Conservation (phyloP, 176 grass and related monocot species). For the Ensete ventricosum region DNA sequence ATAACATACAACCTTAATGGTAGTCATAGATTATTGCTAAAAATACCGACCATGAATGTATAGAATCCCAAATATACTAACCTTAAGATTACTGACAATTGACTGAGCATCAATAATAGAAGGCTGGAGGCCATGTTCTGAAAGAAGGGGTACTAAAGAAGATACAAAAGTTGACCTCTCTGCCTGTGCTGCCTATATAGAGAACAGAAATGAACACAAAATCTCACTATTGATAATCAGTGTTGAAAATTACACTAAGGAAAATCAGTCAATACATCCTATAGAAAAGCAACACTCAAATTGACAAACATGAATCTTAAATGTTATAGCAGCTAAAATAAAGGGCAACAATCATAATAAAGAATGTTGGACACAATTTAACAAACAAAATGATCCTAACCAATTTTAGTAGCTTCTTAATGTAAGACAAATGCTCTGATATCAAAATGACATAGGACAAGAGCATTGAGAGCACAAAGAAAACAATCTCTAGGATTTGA, state of each 20-base stretch:
- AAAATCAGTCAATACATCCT: background rate
- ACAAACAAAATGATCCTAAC: too few species aligned
- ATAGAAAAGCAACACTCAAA: background rate
- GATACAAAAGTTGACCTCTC: constrained; percentile 89
- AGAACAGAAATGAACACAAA: constrained; percentile 23
- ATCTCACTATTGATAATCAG: background rate
- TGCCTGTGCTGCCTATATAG: constrained; percentile 74
- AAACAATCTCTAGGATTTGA: too few species aligned
- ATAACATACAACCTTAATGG: background rate
- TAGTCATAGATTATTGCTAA: background rate
- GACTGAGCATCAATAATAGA: constrained; percentile 80
- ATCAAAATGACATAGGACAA: too few species aligned
- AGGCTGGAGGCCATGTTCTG: constrained; percentile 73
- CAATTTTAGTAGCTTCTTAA: too few species aligned
- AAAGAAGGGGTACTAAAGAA: constrained; percentile 80
- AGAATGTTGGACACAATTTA: too few species aligned
- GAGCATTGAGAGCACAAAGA: too few species aligned
- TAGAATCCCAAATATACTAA: constrained; percentile 20
- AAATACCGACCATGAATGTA: background rate
- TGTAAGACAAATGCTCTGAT: too few species aligned
- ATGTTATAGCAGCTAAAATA: background rate
- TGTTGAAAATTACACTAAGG: background rate
- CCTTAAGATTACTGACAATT: constrained; percentile 80
- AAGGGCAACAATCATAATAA: background rate
- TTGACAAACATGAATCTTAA: background rate